Evolutionary conservation across 805 yeast species (phyloP), one percentile per base, ranked within the genome.

Genomic region (Nakazawaea ambrosiae): DNA sequence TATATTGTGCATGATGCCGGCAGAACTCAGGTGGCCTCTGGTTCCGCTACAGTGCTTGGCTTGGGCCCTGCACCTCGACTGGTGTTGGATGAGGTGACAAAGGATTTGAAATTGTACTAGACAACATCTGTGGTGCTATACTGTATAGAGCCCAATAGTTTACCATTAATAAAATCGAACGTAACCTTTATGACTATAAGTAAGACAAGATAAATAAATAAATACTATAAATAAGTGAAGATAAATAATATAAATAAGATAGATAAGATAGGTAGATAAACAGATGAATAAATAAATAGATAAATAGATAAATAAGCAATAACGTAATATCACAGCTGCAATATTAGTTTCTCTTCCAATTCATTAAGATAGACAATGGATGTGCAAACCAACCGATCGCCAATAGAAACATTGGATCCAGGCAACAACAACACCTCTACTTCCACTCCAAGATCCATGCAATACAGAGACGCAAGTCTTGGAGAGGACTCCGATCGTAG

Each of bases 31-130:
- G 77, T 92, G 35, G 95, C 86, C n/a, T 83, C 96, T 5, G 97
- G 97, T 1, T 80, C 92, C 42, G 94, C 95, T 2, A 92, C 98
- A 0, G 97, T 92, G 1, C 61, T 92, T n/a, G 98, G 97, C 1
- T 56, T 92, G 20, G 99, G 99, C 0, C 99, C 99, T 1, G 97
- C 96, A 15, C 97, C 97, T 17, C 85, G 79, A 46, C 48, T 69
- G 0, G 77, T 81, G 0, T 58, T 90, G 43, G 96, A 92, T 55
- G 76, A 79, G 53, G 76, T 90, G 38, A 89, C 97, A 1, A 81
- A 85, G 12, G 79, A 70, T 19, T 66, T 90, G 49, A 85, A 81
- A 54, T 63, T 90, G 42, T 86, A 83, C 52, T 87, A 59, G 49
- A n/a, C n/a, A n/a, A n/a, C n/a, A n/a, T n/a, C n/a, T n/a, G n/a